phyloP scores from a whole-genome alignment of 257 asterid genomes.

The Nicotiana paniculata region DNA sequence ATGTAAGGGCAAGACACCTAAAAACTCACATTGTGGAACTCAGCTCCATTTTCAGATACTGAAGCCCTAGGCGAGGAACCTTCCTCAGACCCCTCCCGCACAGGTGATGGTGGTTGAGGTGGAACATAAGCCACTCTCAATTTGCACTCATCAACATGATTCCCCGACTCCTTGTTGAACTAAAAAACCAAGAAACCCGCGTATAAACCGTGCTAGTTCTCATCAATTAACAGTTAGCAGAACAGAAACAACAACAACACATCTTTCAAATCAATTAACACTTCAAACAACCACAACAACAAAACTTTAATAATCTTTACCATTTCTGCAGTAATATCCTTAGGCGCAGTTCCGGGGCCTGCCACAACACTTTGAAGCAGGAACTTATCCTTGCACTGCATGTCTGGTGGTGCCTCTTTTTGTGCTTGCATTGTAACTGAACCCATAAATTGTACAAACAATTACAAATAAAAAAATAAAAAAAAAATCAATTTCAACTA shows the following conservation, averaged over 20 bases:
- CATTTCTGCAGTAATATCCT: constrained; percentile 81
- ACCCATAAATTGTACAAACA: constrained; percentile 6
- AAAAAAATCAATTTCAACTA: not conserved
- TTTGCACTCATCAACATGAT: constrained; percentile 82
- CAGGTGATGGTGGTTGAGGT: constrained; percentile 87
- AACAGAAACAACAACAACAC: not conserved
- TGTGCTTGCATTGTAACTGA: constrained; percentile 99
- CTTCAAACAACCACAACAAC: not conserved
- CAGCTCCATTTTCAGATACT: constrained; percentile 80
- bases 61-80: constrained; percentile 93
- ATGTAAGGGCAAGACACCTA: not conserved
- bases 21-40: constrained; percentile 53
- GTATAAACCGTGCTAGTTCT: not conserved
- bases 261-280: not conserved
- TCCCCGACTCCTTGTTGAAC: constrained; percentile 89
- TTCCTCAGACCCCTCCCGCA: constrained; percentile 91
- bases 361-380: constrained; percentile 75
- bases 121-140: constrained; percentile 78
- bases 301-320: constrained; percentile 27
- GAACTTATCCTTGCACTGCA: constrained; percentile 96
- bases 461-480: not conserved
- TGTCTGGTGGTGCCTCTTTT: constrained; percentile 84
- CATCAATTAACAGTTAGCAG: not conserved
- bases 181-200: constrained; percentile 19
- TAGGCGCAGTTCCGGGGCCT: constrained; percentile 45